Base-by-base conservation (phyloP, 108 stramenopile genomes). In the Cyclotella distinguenda region DNA sequence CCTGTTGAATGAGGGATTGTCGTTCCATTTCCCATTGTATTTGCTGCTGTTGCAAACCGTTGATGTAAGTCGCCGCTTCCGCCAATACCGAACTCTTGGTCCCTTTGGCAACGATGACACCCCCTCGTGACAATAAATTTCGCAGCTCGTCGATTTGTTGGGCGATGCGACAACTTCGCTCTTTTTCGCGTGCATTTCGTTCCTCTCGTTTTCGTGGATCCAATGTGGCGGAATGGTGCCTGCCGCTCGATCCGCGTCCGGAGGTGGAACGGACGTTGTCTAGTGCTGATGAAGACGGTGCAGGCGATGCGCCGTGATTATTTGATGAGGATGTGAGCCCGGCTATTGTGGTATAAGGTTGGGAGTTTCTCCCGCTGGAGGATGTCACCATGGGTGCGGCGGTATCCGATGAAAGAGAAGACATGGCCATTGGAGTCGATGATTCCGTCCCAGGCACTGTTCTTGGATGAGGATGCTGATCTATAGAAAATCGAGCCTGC, bases 141-240 rank as follows among this genome's bases (percentile, higher is more conserved):
- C 93, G 75, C 18, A 94, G 74, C 52, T 91, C 90, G 38, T 86
- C 84, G 43, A 94, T 94, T 65, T 94, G 88, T 60, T 66, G 78
- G 4, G 90, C 85, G 22, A 94, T 94, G 16, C 90, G 86, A 63
- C 89, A 88, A 66, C 87, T 89, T 49, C 93, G 76, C 48, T 91
- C 90, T 69, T 94, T 94, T 63, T 94, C 93, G 15, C 93, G 79
- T 36, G 84, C 85, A 67, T 94, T 94, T 5, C 93, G 79, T 79
- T 94, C 89, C 57, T 89, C 85, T 5, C 92, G 74, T 49, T 86
- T 93, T 23, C 42, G 25, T 0, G 83, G 84, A 36, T 78, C 74
- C 12, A 66, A 16, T 31, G 68, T 51, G 39, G 58, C 58, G 26
- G 63, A 56, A 35, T 50, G 48, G 55, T 56, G 63, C 16, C 59